Base-by-base conservation (phyloP, 768 basidiomycete species). In the Boletus tomentosulus region DNA sequence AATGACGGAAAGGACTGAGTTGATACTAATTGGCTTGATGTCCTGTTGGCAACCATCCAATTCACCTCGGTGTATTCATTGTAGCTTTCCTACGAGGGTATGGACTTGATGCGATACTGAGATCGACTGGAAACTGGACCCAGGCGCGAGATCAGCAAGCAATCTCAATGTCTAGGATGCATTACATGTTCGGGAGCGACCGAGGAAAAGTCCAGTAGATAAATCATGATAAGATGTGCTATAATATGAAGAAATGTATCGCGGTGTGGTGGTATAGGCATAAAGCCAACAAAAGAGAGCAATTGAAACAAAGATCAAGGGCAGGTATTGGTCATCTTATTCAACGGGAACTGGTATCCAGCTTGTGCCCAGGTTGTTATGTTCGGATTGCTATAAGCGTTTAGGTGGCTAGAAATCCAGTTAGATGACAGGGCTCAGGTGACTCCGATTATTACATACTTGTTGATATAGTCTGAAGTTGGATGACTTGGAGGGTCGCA, bases 331-430 rank as follows among this genome's bases (percentile, higher is more conserved):
- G 57, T 56, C 65, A 66, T 27, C 46, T 38, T 75, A 66, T 93
- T 95, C 38, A 83, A 74, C 16, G 94, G 94, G 71, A 87, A 89
- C 0, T 72, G 72, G 64, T 88, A 82, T 39, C 88, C 89, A 1
- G 85, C 92, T 59, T 81, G 77, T 3, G 73, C 76, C 93, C 94
- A 96, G 45, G 87, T 89, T 28, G 94, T 95, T 42, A 91, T 69
- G 64, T 96, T 94, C 19, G 92, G 76, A 66, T 97, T 84, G 50
- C 71, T 76, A 65, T 94, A 96, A 48, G 87, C 79, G 48, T 80
- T 76, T 44, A 73, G 53, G 65, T 70, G 69, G 33, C 70, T 70
- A 44, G 19, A 45, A 39, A 46, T 45, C 39, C 8, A 35, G 42
- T 68, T 31, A 61, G 53, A 51, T 51, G 4, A 37, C 46, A 19